Conservation (phyloP, 2,329 filamentous ascomycete species). For the Penicillium fuscoglaucum region DNA sequence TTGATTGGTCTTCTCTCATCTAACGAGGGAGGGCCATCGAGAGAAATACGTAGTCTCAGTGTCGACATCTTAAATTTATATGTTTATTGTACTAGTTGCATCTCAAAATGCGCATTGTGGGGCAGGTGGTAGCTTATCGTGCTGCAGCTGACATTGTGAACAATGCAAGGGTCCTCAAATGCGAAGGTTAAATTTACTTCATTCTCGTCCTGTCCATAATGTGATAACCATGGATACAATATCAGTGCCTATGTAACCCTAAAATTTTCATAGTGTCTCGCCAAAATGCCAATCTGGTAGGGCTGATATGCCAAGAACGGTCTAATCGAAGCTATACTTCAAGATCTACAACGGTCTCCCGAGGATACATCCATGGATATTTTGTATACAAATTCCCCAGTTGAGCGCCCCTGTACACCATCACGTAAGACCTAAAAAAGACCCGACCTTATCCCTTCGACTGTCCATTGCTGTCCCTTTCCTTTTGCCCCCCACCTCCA, state of each 20-base stretch:
- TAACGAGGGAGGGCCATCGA: neutral
- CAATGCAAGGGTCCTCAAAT: neutral
- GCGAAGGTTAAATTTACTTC: neutral
- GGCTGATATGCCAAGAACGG: neutral
- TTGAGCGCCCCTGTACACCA: too few relatives aligned
- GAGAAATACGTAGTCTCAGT: neutral
- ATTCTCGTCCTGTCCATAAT: neutral
- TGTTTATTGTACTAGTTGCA: neutral
- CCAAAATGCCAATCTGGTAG: neutral
- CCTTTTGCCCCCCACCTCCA: too few relatives aligned
- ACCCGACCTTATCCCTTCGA: too few relatives aligned
- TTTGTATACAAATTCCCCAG: too few relatives aligned
- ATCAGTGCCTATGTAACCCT: neutral
- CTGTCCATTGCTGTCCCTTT: too few relatives aligned
- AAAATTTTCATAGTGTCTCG: neutral
- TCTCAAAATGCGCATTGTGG: neutral
- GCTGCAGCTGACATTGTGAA: neutral
- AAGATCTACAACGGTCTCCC: neutral
- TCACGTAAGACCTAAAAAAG: too few relatives aligned
- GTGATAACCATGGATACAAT: neutral
- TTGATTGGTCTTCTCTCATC: neutral
- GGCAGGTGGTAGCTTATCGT: neutral
- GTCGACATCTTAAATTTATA: neutral
- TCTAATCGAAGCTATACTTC: neutral
- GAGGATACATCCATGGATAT: too few relatives aligned